These are phyloP conservation scores for Cubamyces sp. DNA, from an alignment of 768 basidiomycete species.

Conservation along the genomic window DNA sequence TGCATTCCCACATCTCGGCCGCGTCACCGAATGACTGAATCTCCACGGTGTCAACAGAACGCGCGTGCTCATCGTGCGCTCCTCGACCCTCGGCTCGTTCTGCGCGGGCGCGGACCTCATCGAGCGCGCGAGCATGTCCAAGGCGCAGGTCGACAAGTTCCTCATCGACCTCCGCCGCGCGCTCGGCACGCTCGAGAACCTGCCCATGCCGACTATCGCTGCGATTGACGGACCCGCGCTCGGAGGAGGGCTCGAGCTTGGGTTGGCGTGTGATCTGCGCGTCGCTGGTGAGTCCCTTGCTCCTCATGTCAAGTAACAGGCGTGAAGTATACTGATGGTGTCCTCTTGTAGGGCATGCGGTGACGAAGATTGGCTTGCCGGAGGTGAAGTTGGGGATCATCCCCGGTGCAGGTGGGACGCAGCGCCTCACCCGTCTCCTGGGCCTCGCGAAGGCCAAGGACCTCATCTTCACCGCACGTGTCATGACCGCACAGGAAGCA, in stretches of 20 bases:
- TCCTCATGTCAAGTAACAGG: too few relatives aligned
- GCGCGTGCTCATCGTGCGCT: constrained; percentile 83
- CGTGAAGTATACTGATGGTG: neutral
- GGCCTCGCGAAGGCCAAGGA: constrained; percentile 84
- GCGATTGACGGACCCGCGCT: constrained; percentile 93
- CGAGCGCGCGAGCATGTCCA: constrained; percentile 84
- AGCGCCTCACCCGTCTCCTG: constrained; percentile 76
- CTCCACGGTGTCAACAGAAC: constrained; percentile 53
- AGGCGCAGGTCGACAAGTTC: constrained; percentile 74
- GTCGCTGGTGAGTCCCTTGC: constrained; percentile 67
- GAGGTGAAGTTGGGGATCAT: constrained; percentile 82
- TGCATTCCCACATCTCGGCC: neutral
- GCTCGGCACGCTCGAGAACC: constrained; percentile 73
- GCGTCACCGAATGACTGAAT: neutral
- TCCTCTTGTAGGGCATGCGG: constrained; percentile 51
- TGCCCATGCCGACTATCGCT: constrained; percentile 89
- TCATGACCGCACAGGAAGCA: constrained; percentile 69
- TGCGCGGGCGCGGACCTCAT: constrained; percentile 91
- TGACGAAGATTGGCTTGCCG: constrained; percentile 87
- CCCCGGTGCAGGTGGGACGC: constrained; percentile 90
- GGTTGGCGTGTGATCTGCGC: constrained; percentile 87
- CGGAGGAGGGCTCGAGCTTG: constrained; percentile 89
- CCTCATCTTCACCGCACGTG: constrained; percentile 80
- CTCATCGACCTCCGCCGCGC: constrained; percentile 73
- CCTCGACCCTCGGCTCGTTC: constrained; percentile 76